Evolutionary conservation across 495 filamentous ascomycete species (phyloP).

Genomic region (Neurospora discreta): DNA sequence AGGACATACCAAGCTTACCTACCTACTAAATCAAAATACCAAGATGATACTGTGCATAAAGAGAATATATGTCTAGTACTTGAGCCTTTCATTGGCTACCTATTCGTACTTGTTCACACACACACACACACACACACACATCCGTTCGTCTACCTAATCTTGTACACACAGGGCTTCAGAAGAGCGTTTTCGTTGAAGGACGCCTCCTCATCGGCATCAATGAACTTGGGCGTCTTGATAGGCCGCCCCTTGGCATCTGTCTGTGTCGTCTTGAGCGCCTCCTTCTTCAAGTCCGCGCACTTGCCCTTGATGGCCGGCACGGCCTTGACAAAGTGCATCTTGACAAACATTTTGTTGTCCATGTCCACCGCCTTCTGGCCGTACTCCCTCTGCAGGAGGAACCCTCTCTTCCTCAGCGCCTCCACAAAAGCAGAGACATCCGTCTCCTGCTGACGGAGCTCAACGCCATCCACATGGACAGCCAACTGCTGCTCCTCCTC

Average conservation of each 20-base stretch:
- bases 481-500: slow-evolving; percentile 36
- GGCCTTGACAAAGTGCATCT: slow-evolving; percentile 84
- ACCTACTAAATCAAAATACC: no score
- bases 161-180: slow-evolving; percentile 95
- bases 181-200: slow-evolving; percentile 50
- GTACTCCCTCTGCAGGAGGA: slow-evolving; percentile 51
- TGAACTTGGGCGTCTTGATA: slow-evolving; percentile 45
- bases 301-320: slow-evolving; percentile 59
- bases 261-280: neutral
- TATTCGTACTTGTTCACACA: neutral
- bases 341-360: slow-evolving; percentile 95
- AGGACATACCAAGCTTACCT: neutral
- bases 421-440: slow-evolving; percentile 84
- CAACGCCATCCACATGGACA: slow-evolving; percentile 41
- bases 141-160: slow-evolving; percentile 49
- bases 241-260: slow-evolving; percentile 12
- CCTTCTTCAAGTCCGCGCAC: slow-evolving; percentile 29
- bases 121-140: neutral
- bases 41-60: neutral
- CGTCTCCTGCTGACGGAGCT: slow-evolving; percentile 50
- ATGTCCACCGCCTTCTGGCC: slow-evolving; percentile 55
- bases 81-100: neutral
- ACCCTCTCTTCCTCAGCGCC: slow-evolving; percentile 65
- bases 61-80: neutral
- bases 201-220: slow-evolving; percentile 42